Evolutionary conservation across 192 early-diverging fungal genomes (phyloP), one percentile per base, ranked within the genome.

Genomic region (Ramicandelaber brevisporus): DNA sequence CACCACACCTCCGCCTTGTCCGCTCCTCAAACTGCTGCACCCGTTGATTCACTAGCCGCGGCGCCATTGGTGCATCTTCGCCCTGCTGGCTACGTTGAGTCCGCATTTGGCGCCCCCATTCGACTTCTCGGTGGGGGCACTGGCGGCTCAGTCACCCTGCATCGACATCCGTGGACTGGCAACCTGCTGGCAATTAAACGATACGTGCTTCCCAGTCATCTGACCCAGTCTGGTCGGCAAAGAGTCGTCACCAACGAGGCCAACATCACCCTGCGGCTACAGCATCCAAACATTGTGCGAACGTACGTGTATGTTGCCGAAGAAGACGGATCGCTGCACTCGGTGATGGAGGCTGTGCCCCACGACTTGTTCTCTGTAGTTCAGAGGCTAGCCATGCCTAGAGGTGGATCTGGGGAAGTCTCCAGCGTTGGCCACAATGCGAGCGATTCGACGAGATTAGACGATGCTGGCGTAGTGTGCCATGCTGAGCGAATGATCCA

Each of bases 271-370:
- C 21, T 31, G 1, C 61, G 61, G 5, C 52, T 72, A 6, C 55
- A 53, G 32, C 74, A 80, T 35, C 54, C 48, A 5, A 78, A 77
- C 36, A 49, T 80, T 9, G 61, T 78, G 17, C 61, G 62, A 40
- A 76, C 71, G 0, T 33, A 65, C 18, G 69, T 73, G 20, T 63
- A 70, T n/a, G 46, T 80, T 5, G 50, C 61, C 19, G 72, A 75
- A 34, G 41, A 55, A 6, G 47, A 50, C 33, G 40, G 41, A n/a
- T 40, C 32, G 21, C 69, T 59, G 47, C 74, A 64, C 34, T 47
- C 72, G 42, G 61, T 80, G 7, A 73, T 77, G 78, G 89, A 96
- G 49, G 82, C 73, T 47, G 76, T 73, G 16, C 59, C 68, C 26
- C 65, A 68, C 13, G 86, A 96, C 41, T 41, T 96, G 27, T 85